Evolutionary conservation across 2,329 filamentous ascomycete species (phyloP), one percentile per base, ranked within the genome.

Genomic region (Neodidymelliopsis sp.): DNA sequence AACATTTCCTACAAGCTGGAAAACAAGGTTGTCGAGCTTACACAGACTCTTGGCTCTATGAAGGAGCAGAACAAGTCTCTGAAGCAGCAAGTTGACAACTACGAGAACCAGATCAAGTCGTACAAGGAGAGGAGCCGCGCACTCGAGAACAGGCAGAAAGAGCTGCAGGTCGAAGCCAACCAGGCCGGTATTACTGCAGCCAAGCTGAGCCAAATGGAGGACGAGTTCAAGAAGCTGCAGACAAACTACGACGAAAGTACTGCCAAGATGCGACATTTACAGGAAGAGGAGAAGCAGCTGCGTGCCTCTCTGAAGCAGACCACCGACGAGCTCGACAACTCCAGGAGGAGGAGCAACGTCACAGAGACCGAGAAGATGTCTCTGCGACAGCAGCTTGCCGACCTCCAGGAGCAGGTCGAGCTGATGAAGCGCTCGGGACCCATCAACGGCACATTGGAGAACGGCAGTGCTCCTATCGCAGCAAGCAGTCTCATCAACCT

Each of bases 1-100:
- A 93, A 97, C 75, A 99, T 99, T 63, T 97, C 94, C 2, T 99
- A 99, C 81, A 97, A 96, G 80, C 80, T 99, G 65, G 94, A 99
- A 75, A 97, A 99, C 83, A 99, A 99, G 85, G 94, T 99, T 56
- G 91, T 99, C 56, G 94, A 99, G 78, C 83, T 99, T 67, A 99
- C 94, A 1, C 94, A 99, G 74, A 90, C 88, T 38, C 77, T 99
- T 63, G 92, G 94, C 59, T 87, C 91, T 8, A 88, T 96, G 82
- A 96, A 96, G 79, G 84, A 87, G 56, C 90, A 96, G 77, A 99
- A 99, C 83, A 97, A 96, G 80, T 84, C 84, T 49, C 82, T 99
- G 54, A 81, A 89, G 62, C 87, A 84, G 25, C 92, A 97, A 74
- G 88, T 99, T 37, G 91, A 97, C 75, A 97, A 90, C 73, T 97